These are phyloP conservation scores for Pouteria campechiana DNA, from an alignment of 179 eudicot species.

Conservation along the genomic window DNA sequence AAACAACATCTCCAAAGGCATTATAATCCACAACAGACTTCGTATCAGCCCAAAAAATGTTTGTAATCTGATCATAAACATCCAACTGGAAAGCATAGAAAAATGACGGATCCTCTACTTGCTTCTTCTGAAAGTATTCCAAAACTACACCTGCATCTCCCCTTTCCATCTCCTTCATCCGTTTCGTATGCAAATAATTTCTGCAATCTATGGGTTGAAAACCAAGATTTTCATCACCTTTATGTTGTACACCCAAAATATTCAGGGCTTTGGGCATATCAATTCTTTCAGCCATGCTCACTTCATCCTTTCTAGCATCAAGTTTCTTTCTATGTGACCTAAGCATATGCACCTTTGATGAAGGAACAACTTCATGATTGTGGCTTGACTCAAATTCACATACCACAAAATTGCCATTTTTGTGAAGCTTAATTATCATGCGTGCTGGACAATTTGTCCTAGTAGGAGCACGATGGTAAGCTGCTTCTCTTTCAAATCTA, in stretches of 20 bases:
- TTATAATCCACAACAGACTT: constrained; percentile 16
- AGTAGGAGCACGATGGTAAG: too few species aligned
- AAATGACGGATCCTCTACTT: constrained; percentile 13
- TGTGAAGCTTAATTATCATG: too few species aligned
- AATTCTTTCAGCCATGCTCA: not conserved
- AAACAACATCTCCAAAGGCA: not conserved
- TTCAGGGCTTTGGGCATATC: constrained; percentile 1
- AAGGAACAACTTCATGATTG: constrained; percentile 16
- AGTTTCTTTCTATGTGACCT: constrained; percentile 15
- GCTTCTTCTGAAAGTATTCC: constrained; percentile 10
- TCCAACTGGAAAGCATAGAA: constrained; percentile 18
- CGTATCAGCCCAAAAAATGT: constrained; percentile 28
- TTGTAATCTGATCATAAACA: constrained; percentile 9
- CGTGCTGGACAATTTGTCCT: too few species aligned
- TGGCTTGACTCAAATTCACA: constrained; percentile 14
- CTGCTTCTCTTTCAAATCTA: too few species aligned
- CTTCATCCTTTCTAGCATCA: constrained; percentile 2
- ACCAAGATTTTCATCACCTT: constrained; percentile 1
- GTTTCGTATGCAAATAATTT: constrained; percentile 3
- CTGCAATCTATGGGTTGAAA: constrained; percentile 3
- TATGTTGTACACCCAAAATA: not conserved
- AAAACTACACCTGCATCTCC: constrained; percentile 15
- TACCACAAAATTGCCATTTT: too few species aligned
- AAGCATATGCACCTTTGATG: constrained; percentile 7
- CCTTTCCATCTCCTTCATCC: constrained; percentile 9